Base-by-base conservation (phyloP, 2,329 filamentous ascomycete genomes). In the Fusarium sp. region DNA sequence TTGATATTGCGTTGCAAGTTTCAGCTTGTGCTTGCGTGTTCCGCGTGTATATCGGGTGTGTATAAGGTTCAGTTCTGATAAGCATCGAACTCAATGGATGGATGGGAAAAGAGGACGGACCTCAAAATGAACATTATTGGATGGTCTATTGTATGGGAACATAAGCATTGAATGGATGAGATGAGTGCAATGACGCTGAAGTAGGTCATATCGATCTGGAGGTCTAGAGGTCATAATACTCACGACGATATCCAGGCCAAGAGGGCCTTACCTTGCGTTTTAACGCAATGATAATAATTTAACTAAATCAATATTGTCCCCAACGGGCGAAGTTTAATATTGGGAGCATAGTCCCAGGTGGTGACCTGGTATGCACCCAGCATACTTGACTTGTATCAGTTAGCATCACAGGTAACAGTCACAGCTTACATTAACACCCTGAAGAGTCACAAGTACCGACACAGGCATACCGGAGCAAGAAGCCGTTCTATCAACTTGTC, bases 401-500 rank as follows among this genome's bases (percentile, higher is more conserved):
- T 24, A n/a, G 11, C 5, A n/a, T 17, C 30, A 19, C 28, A 10
- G 7, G 19, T 19, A 35, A 20, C 41, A 37, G 13, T 43, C 11
- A 22, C 14, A 33, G 26, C 15, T 14, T 15, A 26, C 10, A 19
- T 19, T 10, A 30, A 3, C 24, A 53, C n/a, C 3, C 24, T 11
- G 11, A 32, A 24, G 15, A 19, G 32, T 20, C 39, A 35, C 33
- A n/a, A 44, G 19, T 45, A n/a, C 28, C 28, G 11, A 30, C 28
- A 24, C 19, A 35, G 35, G n/a, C 20, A 35, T 19, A 22, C 17
- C 13, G 37, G 26, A 28, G 14, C 17, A 54, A 45, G 13, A 32
- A 47, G n/a, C 10, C 24, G 15, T 48, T 50, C 22, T 56, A 48
- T 54, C 33, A 62, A 66, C 56, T 67, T 58, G 26, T 59, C 63